Base-by-base conservation (phyloP, 345 rosid species). In the Conringia planisiliqua region DNA sequence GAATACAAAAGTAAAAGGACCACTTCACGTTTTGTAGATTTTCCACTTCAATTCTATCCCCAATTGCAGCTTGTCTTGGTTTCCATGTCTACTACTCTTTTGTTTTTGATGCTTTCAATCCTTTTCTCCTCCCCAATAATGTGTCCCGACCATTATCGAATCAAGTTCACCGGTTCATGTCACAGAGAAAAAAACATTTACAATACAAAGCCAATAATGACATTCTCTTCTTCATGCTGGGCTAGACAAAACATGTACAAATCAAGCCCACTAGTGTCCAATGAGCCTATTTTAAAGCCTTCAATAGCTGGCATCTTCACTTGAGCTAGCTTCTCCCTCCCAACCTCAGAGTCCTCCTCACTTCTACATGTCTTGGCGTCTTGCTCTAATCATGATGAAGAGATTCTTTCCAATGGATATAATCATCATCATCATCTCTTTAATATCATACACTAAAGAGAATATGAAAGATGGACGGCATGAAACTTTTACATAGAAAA, bases 51-150 rank as follows among this genome's bases (percentile, higher is more conserved):
- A 0, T 55, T 2, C 30, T 58, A 47, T 8, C 5, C 38, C 55
- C 68, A 60, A 60, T 3, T 51, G 16, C 6, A 68, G 51, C 26
- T 62, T 70, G 70, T 76, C 75, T 70, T 70, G 66, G 46, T 59
- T 70, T 54, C 62, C 42, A 62, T 76, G 71, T 76, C 62, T 69
- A 68, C 57, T 68, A 26, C 66, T 76, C 58, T 54, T 68, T 76
- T 54, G 14, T 27, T 75, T 51, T 75, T 51, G 70, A 52, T 75
- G 63, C 79, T 42, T 42, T 17, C 40, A 36, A 17, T 74, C 43
- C 26, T 26, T 52, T 52, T 52, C 58, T 52, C 12, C 12, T 22
- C 22, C 7, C 39, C 61, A 56, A 56, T 56, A 56, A n/a, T 8
- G 11, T 29, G 10, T 54, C 35, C 24, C 57, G 56, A 51, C 57